Conservation (phyloP, 257 asterid species). For the Nicotiana noctiflora region DNA sequence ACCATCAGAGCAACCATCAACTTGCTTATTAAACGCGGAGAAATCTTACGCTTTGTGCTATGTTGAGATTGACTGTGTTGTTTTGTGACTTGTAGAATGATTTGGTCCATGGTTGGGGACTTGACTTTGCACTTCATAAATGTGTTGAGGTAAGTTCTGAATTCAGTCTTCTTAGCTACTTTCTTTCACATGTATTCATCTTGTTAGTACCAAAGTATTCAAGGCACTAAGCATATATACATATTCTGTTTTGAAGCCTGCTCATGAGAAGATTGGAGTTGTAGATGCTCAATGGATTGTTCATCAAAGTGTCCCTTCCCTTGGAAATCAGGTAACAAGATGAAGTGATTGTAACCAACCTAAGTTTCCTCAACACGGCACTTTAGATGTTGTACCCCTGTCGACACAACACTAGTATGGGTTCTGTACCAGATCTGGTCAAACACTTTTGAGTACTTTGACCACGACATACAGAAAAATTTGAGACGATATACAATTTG, state of each 20-base stretch:
- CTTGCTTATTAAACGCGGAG: background rate
- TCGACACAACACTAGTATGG: no score
- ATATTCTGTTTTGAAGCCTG: constrained; percentile 37
- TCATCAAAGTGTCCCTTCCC: constrained; percentile 71
- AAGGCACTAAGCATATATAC: background rate
- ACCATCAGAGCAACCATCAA: no score
- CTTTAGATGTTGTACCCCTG: no score
- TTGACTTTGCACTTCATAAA: constrained; percentile 69
- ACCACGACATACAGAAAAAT: no score
- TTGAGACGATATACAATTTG: no score
- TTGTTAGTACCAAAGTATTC: no score
- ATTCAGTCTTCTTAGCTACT: background rate
- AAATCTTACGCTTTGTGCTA: background rate
- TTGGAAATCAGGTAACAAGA: constrained; percentile 59
- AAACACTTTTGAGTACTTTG: no score
- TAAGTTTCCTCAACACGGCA: no score
- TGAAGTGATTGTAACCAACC: background rate
- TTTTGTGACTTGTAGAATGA: constrained; percentile 52
- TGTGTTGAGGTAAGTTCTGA: constrained; percentile 60
- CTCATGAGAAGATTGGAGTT: constrained; percentile 85
- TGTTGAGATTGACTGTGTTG: background rate
- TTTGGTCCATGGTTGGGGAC: constrained; percentile 94
- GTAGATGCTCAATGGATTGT: constrained; percentile 86
- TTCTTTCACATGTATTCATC: background rate
- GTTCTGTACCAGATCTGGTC: no score